Evolutionary conservation across 106 monocot genomes (phyloP), one percentile per base, ranked within the genome.

Genomic region (Platanthera guangdongensis): DNA sequence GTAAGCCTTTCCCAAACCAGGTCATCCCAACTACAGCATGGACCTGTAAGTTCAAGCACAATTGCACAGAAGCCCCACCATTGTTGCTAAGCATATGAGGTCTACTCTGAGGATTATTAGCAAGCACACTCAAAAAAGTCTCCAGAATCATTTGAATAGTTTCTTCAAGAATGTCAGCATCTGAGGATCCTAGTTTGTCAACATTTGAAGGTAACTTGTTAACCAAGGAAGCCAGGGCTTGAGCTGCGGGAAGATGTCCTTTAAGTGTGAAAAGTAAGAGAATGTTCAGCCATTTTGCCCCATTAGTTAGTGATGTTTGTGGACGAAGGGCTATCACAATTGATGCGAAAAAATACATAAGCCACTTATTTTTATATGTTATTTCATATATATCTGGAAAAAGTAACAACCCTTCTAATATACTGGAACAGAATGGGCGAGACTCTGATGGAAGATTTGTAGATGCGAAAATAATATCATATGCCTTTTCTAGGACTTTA

Each of bases 1-100:
- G 88, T 82, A 99, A 80, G 55, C 90, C 86, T 82, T 99, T 99
- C 10, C 94, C 99, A 73, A 99, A 76, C 94, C 94, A 99, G 81
- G 90, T 84, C 30, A 99, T 69, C n/a, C 94, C 94, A 80, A 69
- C 52, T n/a, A 94, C 12, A 74, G 78, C 78, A 74, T 83, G 68
- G 8, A 77, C 76, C 70, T 82, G 74, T 5, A 77, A 72, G 57
- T 45, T 81, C 30, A 11, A 8, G 12, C 47, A 47, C 54, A 65
- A 75, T 18, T 47, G 60, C 60, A 39, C 14, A 54, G 7, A 13
- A 53, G 4, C 28, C 7, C 39, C 59, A 21, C 75, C 51, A 60
- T 48, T 72, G 63, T 15, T 51, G 75, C 74, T 68, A 16, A 52
- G 14, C 48, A 72, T 50, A 54, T 13, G 50, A 52, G 39, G 76